Evolutionary conservation across 1,284 basidiomycete species (phyloP).

Genomic region (Trametes sp.): DNA sequence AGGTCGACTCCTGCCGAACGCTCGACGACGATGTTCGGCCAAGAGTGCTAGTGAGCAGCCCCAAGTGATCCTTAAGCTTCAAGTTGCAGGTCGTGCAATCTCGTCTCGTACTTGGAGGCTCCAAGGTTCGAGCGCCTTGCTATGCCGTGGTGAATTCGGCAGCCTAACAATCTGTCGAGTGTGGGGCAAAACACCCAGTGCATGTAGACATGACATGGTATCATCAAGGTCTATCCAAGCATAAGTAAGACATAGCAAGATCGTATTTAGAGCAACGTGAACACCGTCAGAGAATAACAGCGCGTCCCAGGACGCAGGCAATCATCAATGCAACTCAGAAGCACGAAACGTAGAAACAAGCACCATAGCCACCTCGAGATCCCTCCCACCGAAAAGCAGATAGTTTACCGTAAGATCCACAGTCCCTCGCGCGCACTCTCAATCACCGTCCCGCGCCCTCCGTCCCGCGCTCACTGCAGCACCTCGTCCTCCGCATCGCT

Average conservation of each 20-base stretch:
- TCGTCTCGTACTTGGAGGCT: too few relatives aligned
- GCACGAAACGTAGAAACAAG: background rate
- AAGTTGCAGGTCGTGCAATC: too few relatives aligned
- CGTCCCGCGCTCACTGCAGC: conserved; percentile 40
- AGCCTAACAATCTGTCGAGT: too few relatives aligned
- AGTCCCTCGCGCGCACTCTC: background rate
- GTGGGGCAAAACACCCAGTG: too few relatives aligned
- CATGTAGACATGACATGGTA: background rate
- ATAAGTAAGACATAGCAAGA: background rate
- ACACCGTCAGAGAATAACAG: too few relatives aligned
- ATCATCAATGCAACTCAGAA: background rate
- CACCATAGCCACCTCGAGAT: background rate
- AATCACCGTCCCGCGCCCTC: background rate
- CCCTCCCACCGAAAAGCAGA: background rate
- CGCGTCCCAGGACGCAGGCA: conserved; percentile 2
- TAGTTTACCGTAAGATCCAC: conserved; percentile 7
- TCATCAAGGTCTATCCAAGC: background rate
- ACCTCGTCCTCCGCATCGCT: conserved; percentile 83
- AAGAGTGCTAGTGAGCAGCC: too few relatives aligned
- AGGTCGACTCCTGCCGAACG: too few relatives aligned
- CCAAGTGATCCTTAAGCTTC: too few relatives aligned
- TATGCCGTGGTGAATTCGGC: too few relatives aligned
- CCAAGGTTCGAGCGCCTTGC: too few relatives aligned
- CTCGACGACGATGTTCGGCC: too few relatives aligned
- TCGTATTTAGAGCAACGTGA: background rate